phyloP scores from a whole-genome alignment of 208 protist species.

The Leishmania turanica region DNA sequence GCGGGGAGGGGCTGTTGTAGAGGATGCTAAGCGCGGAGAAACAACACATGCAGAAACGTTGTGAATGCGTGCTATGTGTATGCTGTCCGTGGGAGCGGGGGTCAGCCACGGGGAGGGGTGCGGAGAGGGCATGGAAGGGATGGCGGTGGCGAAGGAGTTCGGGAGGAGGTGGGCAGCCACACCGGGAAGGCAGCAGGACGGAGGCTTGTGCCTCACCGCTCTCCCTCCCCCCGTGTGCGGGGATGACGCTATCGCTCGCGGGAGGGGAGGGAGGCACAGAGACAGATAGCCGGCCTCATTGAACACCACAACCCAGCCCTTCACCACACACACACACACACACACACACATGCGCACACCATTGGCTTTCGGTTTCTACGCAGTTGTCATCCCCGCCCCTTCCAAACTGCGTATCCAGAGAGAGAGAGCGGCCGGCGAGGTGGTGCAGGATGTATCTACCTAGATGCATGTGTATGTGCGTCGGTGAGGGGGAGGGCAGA shows the following conservation, averaged over 20 bases:
- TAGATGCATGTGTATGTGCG: background rate
- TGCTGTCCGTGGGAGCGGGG: background rate
- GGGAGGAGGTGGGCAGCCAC: background rate
- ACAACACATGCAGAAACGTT: background rate
- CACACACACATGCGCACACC: background rate
- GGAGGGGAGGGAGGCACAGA: background rate
- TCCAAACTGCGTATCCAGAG: background rate
- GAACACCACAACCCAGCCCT: background rate
- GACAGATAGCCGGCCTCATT: background rate
- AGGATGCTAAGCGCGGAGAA: background rate
- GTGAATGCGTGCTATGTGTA: background rate
- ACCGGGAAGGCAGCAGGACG: background rate
- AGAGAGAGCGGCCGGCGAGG: background rate
- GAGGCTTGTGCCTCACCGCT: background rate
- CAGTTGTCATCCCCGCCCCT: background rate
- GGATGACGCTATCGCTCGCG: background rate
- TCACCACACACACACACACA: background rate
- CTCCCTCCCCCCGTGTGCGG: background rate
- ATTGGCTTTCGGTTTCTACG: background rate
- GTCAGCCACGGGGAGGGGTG: background rate
- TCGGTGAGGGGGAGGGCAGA: background rate
- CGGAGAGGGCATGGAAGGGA: background rate
- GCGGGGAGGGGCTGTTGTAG: background rate
- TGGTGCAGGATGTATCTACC: background rate
- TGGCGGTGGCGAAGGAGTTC: background rate